phyloP scores from a whole-genome alignment of 805 yeast genomes.

The Candida ovalis region DNA sequence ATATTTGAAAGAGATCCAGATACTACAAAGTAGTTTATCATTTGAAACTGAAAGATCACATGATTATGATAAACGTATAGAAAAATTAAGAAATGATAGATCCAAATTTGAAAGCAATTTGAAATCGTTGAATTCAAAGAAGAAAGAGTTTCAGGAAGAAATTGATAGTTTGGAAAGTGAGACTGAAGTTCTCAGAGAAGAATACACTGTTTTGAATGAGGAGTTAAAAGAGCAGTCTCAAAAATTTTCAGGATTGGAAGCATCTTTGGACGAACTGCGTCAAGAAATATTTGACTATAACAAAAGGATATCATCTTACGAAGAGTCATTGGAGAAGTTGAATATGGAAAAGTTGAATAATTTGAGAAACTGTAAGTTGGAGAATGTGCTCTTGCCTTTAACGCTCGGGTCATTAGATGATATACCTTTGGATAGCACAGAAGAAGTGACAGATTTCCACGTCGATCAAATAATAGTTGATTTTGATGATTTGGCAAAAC shows the following conservation, averaged over 20 bases:
- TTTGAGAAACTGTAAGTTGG: conserved; percentile 71
- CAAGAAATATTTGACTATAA: conserved; percentile 28
- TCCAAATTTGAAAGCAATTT: conserved; percentile 34
- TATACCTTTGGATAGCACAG: conserved; percentile 56
- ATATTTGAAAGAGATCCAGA: conserved; percentile 56
- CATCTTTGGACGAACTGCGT: conserved; percentile 25
- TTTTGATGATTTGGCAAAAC: conserved; percentile 42
- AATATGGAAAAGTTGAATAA: conserved; percentile 55
- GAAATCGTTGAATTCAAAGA: conserved; percentile 30
- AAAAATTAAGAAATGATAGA: conserved; percentile 39
- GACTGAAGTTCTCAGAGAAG: conserved; percentile 35
- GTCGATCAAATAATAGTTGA: conserved; percentile 52
- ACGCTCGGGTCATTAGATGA: conserved; percentile 55
- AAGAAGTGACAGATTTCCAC: conserved; percentile 23
- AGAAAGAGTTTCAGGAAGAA: conserved; percentile 28
- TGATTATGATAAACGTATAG: conserved; percentile 47
- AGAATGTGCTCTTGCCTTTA: conserved; percentile 62
- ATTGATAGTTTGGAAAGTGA: conserved; percentile 40
- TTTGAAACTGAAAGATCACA: conserved; percentile 61
- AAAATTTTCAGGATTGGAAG: conserved; percentile 28
- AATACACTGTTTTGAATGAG: conserved; percentile 21
- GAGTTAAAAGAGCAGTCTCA: conserved; percentile 13
- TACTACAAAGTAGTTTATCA: conserved; percentile 54
- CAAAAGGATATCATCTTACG: conserved; percentile 37
- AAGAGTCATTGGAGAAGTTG: conserved; percentile 51